Base-by-base conservation (phyloP, 2,329 filamentous ascomycete genomes). In the Ophiocordyceps australis region DNA sequence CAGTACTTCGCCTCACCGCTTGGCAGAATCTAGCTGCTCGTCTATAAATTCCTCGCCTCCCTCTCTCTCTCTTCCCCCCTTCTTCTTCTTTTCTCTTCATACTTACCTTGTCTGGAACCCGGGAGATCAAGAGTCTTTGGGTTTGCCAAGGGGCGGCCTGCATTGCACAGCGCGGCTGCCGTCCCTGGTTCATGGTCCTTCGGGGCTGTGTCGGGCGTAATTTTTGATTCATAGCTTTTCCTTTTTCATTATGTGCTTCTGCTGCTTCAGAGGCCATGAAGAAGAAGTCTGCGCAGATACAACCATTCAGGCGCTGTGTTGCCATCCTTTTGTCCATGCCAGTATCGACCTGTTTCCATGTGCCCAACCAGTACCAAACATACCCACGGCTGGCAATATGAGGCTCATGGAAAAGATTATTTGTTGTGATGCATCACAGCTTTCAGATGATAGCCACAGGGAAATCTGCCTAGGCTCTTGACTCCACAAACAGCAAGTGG, bases 91-190 rank as follows among this genome's bases (percentile, higher is more conserved):
- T 25, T 42, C 45, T 54, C 48, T 52, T 55, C 50, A 61, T 60
- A 61, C 58, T 61, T 61, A 61, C 56, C 55, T 61, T 59, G 49
- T 48, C 47, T 42, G 40, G 47, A 43, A 33, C 28, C 34, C 30
- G 36, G 46, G 42, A 40, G 56, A 42, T 61, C 57, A 60, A 38
- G 50, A 53, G 45, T 44, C 33, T 45, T 41, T 36, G 34, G 28
- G 32, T 37, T 45, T 47, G 56, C 47, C 36, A 34, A 39, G 47
- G 50, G 49, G 45, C 49, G 45, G 47, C 55, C 57, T 62, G 57
- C 57, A 62, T 61, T 58, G 57, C 57, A 62, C 58, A 54, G 39
- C 54, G 55, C 50, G 55, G 57, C 47, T 50, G 54, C 46, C 35
- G 40, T 49, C 45, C 40, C 39, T 35, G 28, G 47, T 59, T 45